Percentiles rank a stretch among this genome's conserved stretches.
phyloP scores from a whole-genome alignment of 177 flowering plant genomes.

The Vitis hybrid region DNA sequence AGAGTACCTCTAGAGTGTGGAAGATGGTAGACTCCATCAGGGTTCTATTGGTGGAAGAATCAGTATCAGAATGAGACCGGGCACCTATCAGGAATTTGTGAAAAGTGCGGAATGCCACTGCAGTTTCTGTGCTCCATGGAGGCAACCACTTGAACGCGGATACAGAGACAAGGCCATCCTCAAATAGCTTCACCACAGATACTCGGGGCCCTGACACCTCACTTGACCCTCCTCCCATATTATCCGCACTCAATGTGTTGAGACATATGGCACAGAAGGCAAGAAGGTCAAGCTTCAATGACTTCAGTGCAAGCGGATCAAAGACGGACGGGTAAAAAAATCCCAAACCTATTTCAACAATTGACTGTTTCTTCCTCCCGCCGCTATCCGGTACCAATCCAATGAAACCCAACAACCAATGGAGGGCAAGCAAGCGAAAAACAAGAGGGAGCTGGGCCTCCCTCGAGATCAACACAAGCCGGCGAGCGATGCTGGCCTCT shows the following conservation, averaged over 20 bases:
- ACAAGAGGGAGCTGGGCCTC: conserved; percentile 65
- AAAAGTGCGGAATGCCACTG: conserved; percentile 75
- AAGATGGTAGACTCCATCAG: conserved; percentile 62
- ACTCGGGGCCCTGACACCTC: conserved; percentile 22
- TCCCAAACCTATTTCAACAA: conserved; percentile 39
- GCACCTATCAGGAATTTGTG: conserved; percentile 81
- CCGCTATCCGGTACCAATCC: conserved; percentile 31
- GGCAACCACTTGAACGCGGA: conserved; percentile 90
- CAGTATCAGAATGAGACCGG: conserved; percentile 52
- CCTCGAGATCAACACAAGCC: conserved; percentile 61
- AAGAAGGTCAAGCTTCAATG: conserved; percentile 80
- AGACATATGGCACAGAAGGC: conserved; percentile 51
- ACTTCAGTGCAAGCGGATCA: conserved; percentile 85
- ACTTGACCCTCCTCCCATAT: conserved; percentile 12
- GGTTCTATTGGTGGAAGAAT: conserved; percentile 36
- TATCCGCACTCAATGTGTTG: conserved; percentile 21
- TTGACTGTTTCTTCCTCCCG: conserved; percentile 27
- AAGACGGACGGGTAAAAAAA: conserved; percentile 74
- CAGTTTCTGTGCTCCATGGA: conserved; percentile 88
- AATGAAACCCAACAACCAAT: conserved; percentile 79
- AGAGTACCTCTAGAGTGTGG: conserved; percentile 56
- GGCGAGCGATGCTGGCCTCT: conserved; percentile 59
- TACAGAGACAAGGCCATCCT: conserved; percentile 75
- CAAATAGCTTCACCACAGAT: conserved; percentile 54
- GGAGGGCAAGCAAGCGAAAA: conserved; percentile 78